Conservation (phyloP, 768 basidiomycete genomes). For the Phaeotremella skinneri region DNA sequence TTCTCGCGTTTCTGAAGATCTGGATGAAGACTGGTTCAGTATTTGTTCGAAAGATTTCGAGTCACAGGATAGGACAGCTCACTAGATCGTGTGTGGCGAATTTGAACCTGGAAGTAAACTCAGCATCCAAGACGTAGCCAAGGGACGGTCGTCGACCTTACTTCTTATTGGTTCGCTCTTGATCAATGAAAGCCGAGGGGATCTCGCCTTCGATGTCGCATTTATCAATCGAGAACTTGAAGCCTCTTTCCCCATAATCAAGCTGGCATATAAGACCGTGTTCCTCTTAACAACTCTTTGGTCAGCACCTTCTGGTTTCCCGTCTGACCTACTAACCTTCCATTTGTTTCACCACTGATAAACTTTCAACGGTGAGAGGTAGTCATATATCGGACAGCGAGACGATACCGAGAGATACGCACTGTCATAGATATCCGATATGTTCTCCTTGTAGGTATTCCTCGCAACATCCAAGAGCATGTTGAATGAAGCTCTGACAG, state of each 20-base stretch:
- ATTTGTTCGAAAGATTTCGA: neutral
- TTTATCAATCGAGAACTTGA: constrained; percentile 18
- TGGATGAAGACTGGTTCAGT: constrained; percentile 43
- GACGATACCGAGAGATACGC: too few relatives aligned
- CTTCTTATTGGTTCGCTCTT: constrained; percentile 36
- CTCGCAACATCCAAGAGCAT: constrained; percentile 88
- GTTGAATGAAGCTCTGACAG: constrained; percentile 81
- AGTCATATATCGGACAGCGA: too few relatives aligned
- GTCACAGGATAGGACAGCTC: constrained; percentile 29
- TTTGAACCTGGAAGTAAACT: constrained; percentile 61
- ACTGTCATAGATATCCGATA: constrained; percentile 66
- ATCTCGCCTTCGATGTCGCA: constrained; percentile 25
- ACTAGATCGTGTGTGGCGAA: constrained; percentile 84
- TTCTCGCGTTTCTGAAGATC: constrained; percentile 84
- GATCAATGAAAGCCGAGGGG: constrained; percentile 30
- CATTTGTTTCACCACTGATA: constrained; percentile 4
- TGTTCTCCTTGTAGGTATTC: constrained; percentile 90
- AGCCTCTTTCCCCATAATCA: constrained; percentile 22
- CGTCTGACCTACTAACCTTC: constrained; percentile 10
- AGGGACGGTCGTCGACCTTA: constrained; percentile 5
- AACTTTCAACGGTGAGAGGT: too few relatives aligned
- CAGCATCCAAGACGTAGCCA: too few relatives aligned
- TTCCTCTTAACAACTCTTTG: constrained; percentile 8
- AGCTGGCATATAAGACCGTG: constrained; percentile 25
- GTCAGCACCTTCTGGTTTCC: neutral